Conservation (phyloP, 2,329 filamentous ascomycete species). For the Microsporum ferrugineum region DNA sequence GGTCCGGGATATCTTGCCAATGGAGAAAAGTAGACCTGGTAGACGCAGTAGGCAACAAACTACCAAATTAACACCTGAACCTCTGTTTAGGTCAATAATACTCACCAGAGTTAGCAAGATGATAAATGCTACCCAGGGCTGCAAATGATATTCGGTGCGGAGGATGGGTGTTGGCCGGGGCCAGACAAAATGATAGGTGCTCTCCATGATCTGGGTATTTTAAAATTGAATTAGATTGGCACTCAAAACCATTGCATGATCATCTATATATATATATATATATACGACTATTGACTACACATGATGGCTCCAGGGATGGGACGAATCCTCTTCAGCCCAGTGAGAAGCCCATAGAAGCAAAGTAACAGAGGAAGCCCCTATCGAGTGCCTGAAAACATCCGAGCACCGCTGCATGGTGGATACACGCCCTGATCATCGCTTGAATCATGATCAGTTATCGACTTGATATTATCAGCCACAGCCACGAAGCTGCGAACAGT, state of each 20-base stretch:
- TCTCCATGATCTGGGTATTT: background rate
- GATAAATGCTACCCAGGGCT: background rate
- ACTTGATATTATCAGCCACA: too few relatives aligned
- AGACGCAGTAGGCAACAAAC: background rate
- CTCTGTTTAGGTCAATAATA: background rate
- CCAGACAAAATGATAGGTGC: background rate
- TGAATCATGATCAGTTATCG: too few relatives aligned
- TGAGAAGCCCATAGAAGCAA: too few relatives aligned
- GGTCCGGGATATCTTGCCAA: constrained; percentile 10
- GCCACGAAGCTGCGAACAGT: too few relatives aligned
- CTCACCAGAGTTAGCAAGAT: background rate
- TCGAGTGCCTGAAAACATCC: too few relatives aligned
- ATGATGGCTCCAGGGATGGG: too few relatives aligned
- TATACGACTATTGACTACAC: too few relatives aligned
- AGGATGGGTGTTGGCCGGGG: background rate
- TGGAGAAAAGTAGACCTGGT: constrained; percentile 13
- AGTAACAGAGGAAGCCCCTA: too few relatives aligned
- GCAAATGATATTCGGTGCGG: background rate
- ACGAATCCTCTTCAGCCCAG: too few relatives aligned
- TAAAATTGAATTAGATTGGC: background rate
- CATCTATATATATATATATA: background rate
- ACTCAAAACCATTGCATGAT: background rate
- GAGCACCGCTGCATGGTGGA: too few relatives aligned
- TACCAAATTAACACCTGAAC: background rate
- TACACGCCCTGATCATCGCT: too few relatives aligned